Evolutionary conservation across 345 rosid genomes (phyloP), one percentile per base, ranked within the genome.

Genomic region (Acer negundo): DNA sequence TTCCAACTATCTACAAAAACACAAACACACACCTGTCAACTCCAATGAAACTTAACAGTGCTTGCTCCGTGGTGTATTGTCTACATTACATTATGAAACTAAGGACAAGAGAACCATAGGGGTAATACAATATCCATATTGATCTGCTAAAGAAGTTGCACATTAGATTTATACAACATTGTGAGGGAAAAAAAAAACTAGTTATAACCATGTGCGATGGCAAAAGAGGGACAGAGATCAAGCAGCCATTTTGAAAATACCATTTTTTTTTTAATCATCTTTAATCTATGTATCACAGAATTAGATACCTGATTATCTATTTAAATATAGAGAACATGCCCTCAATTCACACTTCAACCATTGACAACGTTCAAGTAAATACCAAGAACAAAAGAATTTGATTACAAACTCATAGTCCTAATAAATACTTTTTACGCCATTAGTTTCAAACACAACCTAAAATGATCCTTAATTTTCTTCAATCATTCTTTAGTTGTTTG

Each of bases 1-100:
- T 77, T 66, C 90, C 94, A 68, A 86, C 83, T 28, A 96, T 93
- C 99, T 96, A 83, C 67, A 71, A 74, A 49, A 46, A 47, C 56
- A 70, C 67, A 59, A 76, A 73, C 10, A 44, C 62, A 49, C 55
- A 46, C 28, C 10, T 11, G 26, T 70, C 35, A 40, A n/a, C 40
- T 62, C 20, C 17, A 26, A 9, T 56, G 5, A 19, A 67, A 56
- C 31, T 59, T 69, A 28, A 28, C 31, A 3, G 31, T 28, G 16
- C 12, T 72, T 59, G 53, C 20, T 72, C 53, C 7, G 2, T n/a
- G 67, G 49, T 22, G 35, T 10, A 51, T 15, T 51, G 56, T 12
- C 51, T 12, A 2, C 28, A 26, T 2, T 15, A 49, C 12, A 49
- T 49, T 12, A n/a, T n/a, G n/a, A n/a, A n/a, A n/a, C 17, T 10